A percentile compares a stretch with the other conserved stretches of the same genome.
Conservation (phyloP, 768 basidiomycete genomes). For the Pisolithus albus region DNA sequence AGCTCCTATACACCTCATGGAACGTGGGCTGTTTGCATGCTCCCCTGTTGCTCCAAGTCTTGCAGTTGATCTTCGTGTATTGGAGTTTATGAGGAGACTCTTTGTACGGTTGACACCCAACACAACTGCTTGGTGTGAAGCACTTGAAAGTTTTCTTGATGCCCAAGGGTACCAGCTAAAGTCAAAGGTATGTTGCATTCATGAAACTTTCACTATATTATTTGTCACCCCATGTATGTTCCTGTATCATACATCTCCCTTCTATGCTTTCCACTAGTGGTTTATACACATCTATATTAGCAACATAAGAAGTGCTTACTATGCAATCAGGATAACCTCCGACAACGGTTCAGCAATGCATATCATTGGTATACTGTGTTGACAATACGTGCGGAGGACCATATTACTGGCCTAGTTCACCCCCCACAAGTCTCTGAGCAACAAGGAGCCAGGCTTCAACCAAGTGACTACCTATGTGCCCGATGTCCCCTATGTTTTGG, state of each 20-base stretch:
- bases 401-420: constrained; percentile 19
- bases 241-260: too few relatives aligned
- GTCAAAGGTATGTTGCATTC: too few relatives aligned
- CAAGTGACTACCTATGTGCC: constrained; percentile 19
- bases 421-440: too few relatives aligned
- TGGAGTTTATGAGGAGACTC: constrained; percentile 20
- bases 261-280: too few relatives aligned
- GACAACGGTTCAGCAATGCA: too few relatives aligned
- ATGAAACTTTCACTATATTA: too few relatives aligned
- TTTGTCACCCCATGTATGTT: too few relatives aligned
- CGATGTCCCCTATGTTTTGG: constrained; percentile 7
- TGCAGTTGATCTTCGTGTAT: constrained; percentile 25
- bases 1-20: too few relatives aligned
- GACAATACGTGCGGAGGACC: constrained; percentile 9
- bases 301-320: too few relatives aligned
- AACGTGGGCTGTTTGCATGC: too few relatives aligned
- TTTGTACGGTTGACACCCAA: constrained; percentile 11
- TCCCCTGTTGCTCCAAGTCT: constrained; percentile 8
- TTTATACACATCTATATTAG: too few relatives aligned
- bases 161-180: background rate
- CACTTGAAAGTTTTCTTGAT: constrained; percentile 11
- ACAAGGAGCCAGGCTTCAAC: constrained; percentile 1
- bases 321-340: too few relatives aligned
- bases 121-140: constrained; percentile 7
- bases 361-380: constrained; percentile 7